phyloP scores from a whole-genome alignment of 2,329 filamentous ascomycete species.

The Aureobasidium uvarum region DNA sequence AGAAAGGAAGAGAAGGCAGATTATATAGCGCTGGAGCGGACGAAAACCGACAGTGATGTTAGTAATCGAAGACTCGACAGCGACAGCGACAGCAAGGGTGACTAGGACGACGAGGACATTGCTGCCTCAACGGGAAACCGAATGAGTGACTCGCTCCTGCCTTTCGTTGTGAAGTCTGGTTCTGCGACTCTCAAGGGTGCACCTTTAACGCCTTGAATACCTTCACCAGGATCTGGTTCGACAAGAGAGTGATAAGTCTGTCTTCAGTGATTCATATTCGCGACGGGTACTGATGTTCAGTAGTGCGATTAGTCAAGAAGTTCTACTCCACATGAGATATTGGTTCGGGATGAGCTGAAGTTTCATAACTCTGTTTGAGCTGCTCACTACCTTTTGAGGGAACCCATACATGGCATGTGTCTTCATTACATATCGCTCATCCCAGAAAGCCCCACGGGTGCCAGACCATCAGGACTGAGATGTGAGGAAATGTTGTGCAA shows the following conservation, averaged over 20 bases:
- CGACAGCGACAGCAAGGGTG: background rate
- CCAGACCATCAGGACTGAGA: background rate
- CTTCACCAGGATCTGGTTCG: background rate
- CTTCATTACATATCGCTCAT: background rate
- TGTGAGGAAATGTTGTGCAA: slow-evolving; percentile 24
- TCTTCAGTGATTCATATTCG: background rate
- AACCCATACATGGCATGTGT: background rate
- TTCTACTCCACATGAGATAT: background rate
- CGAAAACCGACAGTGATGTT: background rate
- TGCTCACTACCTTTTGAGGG: background rate
- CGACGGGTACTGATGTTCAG: background rate
- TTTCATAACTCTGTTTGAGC: background rate
- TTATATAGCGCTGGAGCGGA: background rate
- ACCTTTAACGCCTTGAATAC: background rate
- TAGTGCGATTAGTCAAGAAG: no score
- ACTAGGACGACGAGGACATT: background rate
- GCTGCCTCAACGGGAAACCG: background rate
- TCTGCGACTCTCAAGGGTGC: background rate
- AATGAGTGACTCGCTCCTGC: background rate
- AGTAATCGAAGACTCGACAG: background rate
- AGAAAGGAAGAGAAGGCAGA: background rate
- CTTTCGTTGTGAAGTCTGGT: background rate
- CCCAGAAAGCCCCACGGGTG: background rate
- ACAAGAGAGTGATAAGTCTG: background rate
- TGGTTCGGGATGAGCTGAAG: background rate